phyloP scores from a whole-genome alignment of 1,139 yeast genomes.

The Pichia inconspicua region DNA sequence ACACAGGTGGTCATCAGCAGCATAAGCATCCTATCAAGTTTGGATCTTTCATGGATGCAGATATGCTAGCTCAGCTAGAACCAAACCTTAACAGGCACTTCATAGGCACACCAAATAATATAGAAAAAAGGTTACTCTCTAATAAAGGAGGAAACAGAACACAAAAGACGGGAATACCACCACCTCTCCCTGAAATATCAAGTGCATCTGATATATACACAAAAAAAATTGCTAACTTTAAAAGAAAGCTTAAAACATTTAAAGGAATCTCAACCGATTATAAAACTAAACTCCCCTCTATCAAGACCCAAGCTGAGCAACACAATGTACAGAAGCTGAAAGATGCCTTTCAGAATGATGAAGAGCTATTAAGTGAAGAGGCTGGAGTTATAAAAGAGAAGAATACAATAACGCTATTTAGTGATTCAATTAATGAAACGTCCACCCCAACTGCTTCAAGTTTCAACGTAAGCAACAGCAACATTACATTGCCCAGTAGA shows the following conservation, averaged over 20 bases:
- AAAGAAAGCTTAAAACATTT: constrained; percentile 11
- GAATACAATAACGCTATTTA: neutral
- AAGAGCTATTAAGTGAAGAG: neutral
- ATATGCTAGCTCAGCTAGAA: constrained; percentile 7
- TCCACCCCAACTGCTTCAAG: constrained; percentile 4
- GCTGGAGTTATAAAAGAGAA: neutral
- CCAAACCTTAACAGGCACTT: constrained; percentile 7
- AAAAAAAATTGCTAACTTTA: constrained; percentile 12
- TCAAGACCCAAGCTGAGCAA: neutral
- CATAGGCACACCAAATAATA: constrained; percentile 1
- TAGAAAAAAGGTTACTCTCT: neutral
- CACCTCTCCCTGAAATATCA: constrained; percentile 9
- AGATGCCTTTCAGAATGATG: neutral
- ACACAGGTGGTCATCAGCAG: neutral
- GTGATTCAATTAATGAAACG: constrained; percentile 1
- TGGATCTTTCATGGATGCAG: constrained; percentile 7
- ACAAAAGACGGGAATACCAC: constrained; percentile 6
- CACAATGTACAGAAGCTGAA: neutral
- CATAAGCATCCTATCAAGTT: neutral
- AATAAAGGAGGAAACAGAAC: neutral
- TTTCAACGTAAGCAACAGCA: neutral
- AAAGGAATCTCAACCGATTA: neutral
- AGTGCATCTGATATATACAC: constrained; percentile 7
- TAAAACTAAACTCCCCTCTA: neutral
- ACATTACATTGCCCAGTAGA: neutral